Percentiles rank a stretch among this genome's conserved stretches.
phyloP scores from a whole-genome alignment of 495 filamentous ascomycete species.

The Penicillium lagena region DNA sequence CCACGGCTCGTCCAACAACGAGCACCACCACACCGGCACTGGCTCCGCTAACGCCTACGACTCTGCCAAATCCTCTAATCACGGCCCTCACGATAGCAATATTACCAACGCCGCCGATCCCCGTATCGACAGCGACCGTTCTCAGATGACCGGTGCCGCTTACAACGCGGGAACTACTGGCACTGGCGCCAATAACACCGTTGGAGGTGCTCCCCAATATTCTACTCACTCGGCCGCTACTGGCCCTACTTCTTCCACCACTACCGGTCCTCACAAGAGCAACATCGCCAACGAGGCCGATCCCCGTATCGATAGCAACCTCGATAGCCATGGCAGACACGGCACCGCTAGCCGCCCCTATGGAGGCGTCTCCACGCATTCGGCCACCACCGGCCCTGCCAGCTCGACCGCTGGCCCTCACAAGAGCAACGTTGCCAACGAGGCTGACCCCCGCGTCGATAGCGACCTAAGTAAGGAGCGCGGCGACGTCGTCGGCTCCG shows the following conservation, averaged over 20 bases:
- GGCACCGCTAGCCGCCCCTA: too few relatives aligned
- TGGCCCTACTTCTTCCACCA: too few relatives aligned
- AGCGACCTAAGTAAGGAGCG: slow-evolving; percentile 33
- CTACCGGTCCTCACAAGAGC: slow-evolving; percentile 20
- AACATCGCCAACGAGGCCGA: slow-evolving; percentile 37
- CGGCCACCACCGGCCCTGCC: slow-evolving; percentile 9
- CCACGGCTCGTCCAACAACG: slow-evolving; percentile 17
- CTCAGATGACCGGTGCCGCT: neutral
- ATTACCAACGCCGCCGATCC: slow-evolving; percentile 14
- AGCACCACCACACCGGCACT: neutral
- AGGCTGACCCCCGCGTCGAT: slow-evolving; percentile 45
- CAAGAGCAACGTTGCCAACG: slow-evolving; percentile 37
- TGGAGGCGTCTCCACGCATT: slow-evolving; percentile 15
- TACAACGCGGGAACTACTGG: neutral
- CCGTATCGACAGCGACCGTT: slow-evolving; percentile 12
- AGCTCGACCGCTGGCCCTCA: slow-evolving; percentile 35
- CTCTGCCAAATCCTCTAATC: slow-evolving; percentile 4
- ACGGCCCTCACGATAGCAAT: slow-evolving; percentile 15
- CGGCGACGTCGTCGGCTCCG: neutral
- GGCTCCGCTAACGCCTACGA: slow-evolving; percentile 5
- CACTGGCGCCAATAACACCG: too few relatives aligned
- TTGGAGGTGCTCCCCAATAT: too few relatives aligned
- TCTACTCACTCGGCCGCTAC: neutral
- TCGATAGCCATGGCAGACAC: too few relatives aligned
- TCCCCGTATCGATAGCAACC: slow-evolving; percentile 42